Conservation (phyloP, 768 basidiomycete genomes). For the Lyophyllum decastes region DNA sequence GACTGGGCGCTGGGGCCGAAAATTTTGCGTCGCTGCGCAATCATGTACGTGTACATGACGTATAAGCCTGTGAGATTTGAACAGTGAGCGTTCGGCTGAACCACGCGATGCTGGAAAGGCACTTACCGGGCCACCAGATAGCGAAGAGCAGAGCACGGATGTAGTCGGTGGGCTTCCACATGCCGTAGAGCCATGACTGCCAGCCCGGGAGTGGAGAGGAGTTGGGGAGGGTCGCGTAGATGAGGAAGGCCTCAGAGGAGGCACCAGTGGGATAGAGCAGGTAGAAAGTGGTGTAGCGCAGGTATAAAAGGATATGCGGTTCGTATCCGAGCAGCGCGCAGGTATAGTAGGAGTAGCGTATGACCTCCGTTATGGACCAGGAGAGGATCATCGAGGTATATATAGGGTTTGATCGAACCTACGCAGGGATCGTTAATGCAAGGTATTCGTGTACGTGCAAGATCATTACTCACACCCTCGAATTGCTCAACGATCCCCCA, state of each 20-base stretch:
- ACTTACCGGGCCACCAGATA: slow-evolving; percentile 87
- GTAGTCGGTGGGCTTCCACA: slow-evolving; percentile 61
- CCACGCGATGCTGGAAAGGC: neutral
- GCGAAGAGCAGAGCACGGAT: slow-evolving; percentile 62
- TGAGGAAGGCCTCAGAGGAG: slow-evolving; percentile 84
- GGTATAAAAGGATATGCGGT: slow-evolving; percentile 54
- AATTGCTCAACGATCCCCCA: slow-evolving; percentile 81
- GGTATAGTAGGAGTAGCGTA: slow-evolving; percentile 90
- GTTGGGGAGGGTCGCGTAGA: slow-evolving; percentile 71
- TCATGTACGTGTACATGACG: slow-evolving; percentile 56
- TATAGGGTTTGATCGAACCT: slow-evolving; percentile 74
- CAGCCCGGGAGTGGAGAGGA: slow-evolving; percentile 44
- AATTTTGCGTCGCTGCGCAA: slow-evolving; percentile 49
- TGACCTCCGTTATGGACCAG: slow-evolving; percentile 90
- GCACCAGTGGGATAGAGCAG: slow-evolving; percentile 94
- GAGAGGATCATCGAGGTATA: slow-evolving; percentile 92
- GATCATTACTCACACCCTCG: slow-evolving; percentile 46
- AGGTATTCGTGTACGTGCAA: neutral
- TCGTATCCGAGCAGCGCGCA: slow-evolving; percentile 59
- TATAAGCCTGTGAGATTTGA: slow-evolving; percentile 40
- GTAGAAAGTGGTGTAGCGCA: slow-evolving; percentile 94
- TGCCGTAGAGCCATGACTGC: slow-evolving; percentile 38
- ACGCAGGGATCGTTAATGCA: neutral
- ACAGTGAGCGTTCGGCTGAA: neutral
- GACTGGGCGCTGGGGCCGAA: slow-evolving; percentile 23